These are phyloP conservation scores for Arthrobotrys pseudoclavata DNA, from an alignment of 2,329 filamentous ascomycete species.

Conservation along the genomic window DNA sequence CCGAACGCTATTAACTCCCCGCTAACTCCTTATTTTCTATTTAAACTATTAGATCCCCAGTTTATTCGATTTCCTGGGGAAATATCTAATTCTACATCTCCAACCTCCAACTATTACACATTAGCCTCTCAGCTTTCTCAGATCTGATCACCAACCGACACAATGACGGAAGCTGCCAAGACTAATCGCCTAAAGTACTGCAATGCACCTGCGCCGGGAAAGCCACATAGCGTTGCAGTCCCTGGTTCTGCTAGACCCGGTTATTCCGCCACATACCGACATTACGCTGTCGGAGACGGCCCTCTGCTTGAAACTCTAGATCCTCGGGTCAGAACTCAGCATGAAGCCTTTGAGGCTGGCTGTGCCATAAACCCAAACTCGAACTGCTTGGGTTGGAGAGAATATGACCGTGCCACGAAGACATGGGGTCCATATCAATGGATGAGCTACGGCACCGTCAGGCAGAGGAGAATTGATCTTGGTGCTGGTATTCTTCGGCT, in stretches of 20 bases:
- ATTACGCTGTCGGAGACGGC: conserved; percentile 81
- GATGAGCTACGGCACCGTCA: conserved; percentile 85
- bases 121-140: background rate
- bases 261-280: conserved; percentile 82
- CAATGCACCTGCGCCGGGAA: conserved; percentile 76
- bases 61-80: conserved; percentile 45
- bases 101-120: background rate
- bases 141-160: conserved; percentile 10
- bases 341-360: conserved; percentile 83
- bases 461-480: conserved; percentile 82
- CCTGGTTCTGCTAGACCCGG: conserved; percentile 80
- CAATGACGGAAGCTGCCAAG: conserved; percentile 44
- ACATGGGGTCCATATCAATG: conserved; percentile 83
- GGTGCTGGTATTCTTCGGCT: conserved; percentile 88
- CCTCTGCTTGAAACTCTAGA: conserved; percentile 79
- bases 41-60: conserved; percentile 41
- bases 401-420: conserved; percentile 81
- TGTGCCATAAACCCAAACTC: conserved; percentile 71
- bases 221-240: conserved; percentile 82
- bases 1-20: conserved; percentile 27
- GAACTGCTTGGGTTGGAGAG: conserved; percentile 82
- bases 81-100: conserved; percentile 6
- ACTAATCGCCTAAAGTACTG: conserved; percentile 51
- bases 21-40: conserved; percentile 27
- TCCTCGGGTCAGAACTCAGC: conserved; percentile 76